Conservation (phyloP, 495 filamentous ascomycete genomes). For the Penicillium chermesinum region DNA sequence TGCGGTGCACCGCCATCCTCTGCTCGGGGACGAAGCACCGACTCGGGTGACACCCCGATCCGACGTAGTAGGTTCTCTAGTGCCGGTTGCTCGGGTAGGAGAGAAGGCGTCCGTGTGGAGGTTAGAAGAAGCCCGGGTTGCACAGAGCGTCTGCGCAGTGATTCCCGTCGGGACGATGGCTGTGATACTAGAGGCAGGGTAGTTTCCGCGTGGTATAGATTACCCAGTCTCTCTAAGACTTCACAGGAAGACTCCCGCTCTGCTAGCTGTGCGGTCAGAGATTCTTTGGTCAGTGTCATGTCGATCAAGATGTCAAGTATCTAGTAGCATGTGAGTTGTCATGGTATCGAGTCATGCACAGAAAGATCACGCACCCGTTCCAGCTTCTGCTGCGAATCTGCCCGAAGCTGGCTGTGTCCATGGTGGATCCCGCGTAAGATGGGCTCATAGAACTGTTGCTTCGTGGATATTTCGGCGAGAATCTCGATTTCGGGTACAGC, state of each 20-base stretch:
- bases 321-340: constrained; percentile 17
- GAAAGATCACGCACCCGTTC: constrained; percentile 25
- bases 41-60: constrained; percentile 31
- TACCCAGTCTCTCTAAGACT: constrained; percentile 29
- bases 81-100: constrained; percentile 21
- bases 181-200: constrained; percentile 18
- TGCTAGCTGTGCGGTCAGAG: constrained; percentile 24
- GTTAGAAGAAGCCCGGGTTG: constrained; percentile 15
- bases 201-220: constrained; percentile 31
- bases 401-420: constrained; percentile 28
- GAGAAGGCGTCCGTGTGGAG: constrained; percentile 10
- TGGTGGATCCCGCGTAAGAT: constrained; percentile 42
- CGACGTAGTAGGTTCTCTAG: constrained; percentile 36
- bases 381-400: constrained; percentile 28
- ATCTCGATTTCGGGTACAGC: constrained; percentile 57
- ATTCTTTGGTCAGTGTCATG: constrained; percentile 33
- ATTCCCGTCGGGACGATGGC: constrained; percentile 26
- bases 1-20: constrained; percentile 14
- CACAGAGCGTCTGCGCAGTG: constrained; percentile 26
- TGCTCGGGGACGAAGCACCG: constrained; percentile 23
- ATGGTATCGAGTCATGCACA: neutral
- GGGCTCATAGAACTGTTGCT: constrained; percentile 55
- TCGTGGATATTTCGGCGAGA: constrained; percentile 56
- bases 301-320: constrained; percentile 29
- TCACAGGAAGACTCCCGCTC: constrained; percentile 36